Percentiles rank a stretch among this genome's conserved stretches.
Evolutionary conservation across 257 asterid genomes (phyloP).

Genomic region (Solanum neorickii): DNA sequence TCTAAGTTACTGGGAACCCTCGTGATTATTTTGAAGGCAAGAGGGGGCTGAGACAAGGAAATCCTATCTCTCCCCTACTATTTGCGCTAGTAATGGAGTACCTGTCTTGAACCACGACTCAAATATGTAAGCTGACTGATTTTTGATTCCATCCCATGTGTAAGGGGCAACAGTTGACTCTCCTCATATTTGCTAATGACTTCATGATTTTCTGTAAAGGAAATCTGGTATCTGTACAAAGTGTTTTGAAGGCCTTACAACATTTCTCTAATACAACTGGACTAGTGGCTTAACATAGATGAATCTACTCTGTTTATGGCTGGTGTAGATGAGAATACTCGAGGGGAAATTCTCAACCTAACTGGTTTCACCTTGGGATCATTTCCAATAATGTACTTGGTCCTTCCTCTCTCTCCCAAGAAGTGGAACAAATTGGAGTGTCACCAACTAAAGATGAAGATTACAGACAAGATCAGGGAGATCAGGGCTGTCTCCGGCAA

Average conservation of each 20-base stretch:
- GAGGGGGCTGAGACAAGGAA: neutral
- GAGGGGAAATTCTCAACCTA: neutral
- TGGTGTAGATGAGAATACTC: neutral
- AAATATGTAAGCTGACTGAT: neutral
- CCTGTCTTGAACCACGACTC: neutral
- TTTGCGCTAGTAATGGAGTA: neutral
- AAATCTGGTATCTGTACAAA: neutral
- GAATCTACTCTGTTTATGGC: neutral
- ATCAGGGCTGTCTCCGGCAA: neutral
- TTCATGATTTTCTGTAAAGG: neutral
- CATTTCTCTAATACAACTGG: neutral
- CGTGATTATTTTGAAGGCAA: neutral
- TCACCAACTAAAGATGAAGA: neutral
- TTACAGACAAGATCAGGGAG: neutral
- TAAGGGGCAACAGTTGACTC: neutral
- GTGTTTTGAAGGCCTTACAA: neutral
- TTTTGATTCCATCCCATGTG: neutral
- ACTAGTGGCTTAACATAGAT: neutral
- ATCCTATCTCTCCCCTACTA: neutral
- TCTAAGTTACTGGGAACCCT: neutral
- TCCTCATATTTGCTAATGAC: neutral
- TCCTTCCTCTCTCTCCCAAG: neutral
- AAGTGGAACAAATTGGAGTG: neutral
- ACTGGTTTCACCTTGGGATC: neutral
- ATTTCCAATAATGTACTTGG: neutral